phyloP scores from a whole-genome alignment of 768 basidiomycete genomes.

The Tephrocybe sp. region DNA sequence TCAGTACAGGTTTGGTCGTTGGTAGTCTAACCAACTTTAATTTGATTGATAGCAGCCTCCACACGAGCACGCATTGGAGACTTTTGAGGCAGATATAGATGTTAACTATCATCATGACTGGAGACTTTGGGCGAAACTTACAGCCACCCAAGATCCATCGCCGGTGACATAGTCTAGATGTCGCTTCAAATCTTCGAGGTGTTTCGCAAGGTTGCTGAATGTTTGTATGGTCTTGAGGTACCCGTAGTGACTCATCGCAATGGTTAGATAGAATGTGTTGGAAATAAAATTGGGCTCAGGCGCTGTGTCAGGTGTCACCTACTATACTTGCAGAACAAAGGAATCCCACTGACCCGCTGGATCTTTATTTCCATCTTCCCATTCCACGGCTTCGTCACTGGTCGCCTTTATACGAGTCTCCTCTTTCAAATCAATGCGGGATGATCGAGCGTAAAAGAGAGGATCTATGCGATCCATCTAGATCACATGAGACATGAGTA shows the following conservation, averaged over 20 bases:
- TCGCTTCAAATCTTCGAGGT: slow-evolving; percentile 72
- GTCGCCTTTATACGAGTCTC: slow-evolving; percentile 95
- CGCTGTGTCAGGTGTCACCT: slow-evolving; percentile 32
- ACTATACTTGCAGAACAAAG: neutral
- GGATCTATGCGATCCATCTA: slow-evolving; percentile 92
- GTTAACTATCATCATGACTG: neutral
- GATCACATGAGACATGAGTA: neutral
- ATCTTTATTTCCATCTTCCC: slow-evolving; percentile 52
- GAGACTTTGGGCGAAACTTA: slow-evolving; percentile 37
- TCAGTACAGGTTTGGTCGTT: neutral
- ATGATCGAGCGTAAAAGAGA: slow-evolving; percentile 70
- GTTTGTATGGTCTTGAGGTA: slow-evolving; percentile 77
- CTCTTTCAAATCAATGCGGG: slow-evolving; percentile 74
- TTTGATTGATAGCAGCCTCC: slow-evolving; percentile 71
- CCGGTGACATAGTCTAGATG: slow-evolving; percentile 75
- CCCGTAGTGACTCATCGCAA: slow-evolving; percentile 88
- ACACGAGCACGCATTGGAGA: slow-evolving; percentile 72
- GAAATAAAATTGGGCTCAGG: slow-evolving; percentile 88
- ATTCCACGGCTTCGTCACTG: slow-evolving; percentile 77
- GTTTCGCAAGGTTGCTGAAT: slow-evolving; percentile 69
- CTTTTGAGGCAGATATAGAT: slow-evolving; percentile 31
- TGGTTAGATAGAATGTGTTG: slow-evolving; percentile 86
- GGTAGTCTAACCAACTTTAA: slow-evolving; percentile 51
- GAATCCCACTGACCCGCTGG: slow-evolving; percentile 37
- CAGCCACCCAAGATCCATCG: slow-evolving; percentile 81